Base-by-base conservation (phyloP, 2,329 filamentous ascomycete species). In the Mycosphaerella sp. region DNA sequence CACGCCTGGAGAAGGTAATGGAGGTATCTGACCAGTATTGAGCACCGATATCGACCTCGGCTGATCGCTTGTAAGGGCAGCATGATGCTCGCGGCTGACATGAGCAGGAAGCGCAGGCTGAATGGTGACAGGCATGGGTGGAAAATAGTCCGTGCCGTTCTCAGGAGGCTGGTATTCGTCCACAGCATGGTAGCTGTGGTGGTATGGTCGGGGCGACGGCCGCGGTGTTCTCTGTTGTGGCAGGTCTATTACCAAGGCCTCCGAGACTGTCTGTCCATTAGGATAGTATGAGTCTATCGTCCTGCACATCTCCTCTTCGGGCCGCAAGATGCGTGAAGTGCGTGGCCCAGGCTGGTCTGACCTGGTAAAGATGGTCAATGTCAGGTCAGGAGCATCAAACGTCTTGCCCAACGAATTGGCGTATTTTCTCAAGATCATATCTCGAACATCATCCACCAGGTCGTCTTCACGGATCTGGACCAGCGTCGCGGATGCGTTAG, bases 351-450 rank as follows among this genome's bases (percentile, higher is more conserved):
- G 59, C 32, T 57, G 60, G 14, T 64, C 65, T 36, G 71, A 66
- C 50, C 89, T 79, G n/a, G 86, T 81, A 13, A 78, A 68, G 60
- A 97, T 86, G 57, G 86, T 83, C 57, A 97, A 76, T 9, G 80
- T 83, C 52, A 98, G 79, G 68, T 98, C 93, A 10, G 93, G 93
- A 9, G 93, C 79, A 71, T 98, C 93, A 69, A 90, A 96, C 46
- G 80, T 86, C 61, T 84, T 84, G 44, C 91, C 91, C 21, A 98
- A 77, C 12, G 89, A 94, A 71, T 98, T 97, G 62, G 84, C 82
- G 69, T 97, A 98, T 74, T 97, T 97, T 64, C 82, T 83, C 61
- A 97, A 74, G 51, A 97, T 93, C 76, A 89, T 82, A 61, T 96
- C 93, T 62, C 91, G 86, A 55, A 95, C 85, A 70, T 96, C 91